A percentile compares a stretch with the other conserved stretches of the same genome.
Evolutionary conservation across 495 filamentous ascomycete genomes (phyloP).

Genomic region (Neurospora sp.): DNA sequence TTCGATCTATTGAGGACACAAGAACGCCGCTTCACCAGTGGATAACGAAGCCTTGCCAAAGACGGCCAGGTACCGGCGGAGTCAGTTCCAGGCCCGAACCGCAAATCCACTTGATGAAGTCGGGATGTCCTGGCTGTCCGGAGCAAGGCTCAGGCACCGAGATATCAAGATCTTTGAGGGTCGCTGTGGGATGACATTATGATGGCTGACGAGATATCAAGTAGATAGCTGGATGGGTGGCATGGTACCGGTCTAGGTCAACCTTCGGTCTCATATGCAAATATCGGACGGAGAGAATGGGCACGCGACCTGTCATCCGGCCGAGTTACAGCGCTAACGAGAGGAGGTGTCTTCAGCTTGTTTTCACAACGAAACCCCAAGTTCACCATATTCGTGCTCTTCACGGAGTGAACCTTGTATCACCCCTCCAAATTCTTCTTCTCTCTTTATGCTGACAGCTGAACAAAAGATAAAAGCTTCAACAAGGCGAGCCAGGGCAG

Average conservation of each 20-base stretch:
- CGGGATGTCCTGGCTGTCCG: background rate
- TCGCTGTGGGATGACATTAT: background rate
- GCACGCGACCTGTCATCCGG: background rate
- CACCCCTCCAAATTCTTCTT: background rate
- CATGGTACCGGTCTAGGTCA: background rate
- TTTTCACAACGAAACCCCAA: background rate
- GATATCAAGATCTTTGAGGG: background rate
- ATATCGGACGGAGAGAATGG: background rate
- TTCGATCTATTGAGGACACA: background rate
- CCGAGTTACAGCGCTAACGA: background rate
- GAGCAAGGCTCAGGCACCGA: background rate
- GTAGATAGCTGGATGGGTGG: background rate
- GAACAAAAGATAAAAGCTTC: background rate
- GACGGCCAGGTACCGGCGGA: background rate
- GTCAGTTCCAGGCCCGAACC: background rate
- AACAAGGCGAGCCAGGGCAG: background rate
- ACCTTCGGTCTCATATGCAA: background rate
- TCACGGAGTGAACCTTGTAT: background rate
- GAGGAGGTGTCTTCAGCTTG: background rate
- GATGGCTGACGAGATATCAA: background rate
- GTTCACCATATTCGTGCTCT: background rate
- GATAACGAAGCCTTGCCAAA: background rate
- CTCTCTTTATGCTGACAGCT: background rate
- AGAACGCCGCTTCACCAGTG: background rate
- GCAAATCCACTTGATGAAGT: background rate